Conservation (phyloP, 2,329 filamentous ascomycete species). For the Colletotrichum sidae region DNA sequence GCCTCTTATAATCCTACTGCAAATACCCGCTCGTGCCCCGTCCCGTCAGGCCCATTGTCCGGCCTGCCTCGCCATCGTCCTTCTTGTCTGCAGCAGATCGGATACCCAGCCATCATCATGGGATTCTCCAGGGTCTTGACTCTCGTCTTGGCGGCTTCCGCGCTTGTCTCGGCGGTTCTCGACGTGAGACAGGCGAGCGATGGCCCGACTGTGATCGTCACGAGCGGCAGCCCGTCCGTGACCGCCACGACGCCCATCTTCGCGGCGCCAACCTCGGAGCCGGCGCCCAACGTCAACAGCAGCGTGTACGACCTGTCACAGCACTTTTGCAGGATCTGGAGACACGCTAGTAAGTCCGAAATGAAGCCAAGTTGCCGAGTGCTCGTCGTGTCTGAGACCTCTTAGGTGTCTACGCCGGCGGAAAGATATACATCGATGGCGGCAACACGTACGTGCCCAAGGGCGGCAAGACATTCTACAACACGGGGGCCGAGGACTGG, state of each 20-base stretch:
- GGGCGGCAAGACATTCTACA: slow-evolving; percentile 24
- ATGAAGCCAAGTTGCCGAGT: too few relatives aligned
- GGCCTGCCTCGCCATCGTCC: neutral
- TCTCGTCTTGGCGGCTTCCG: slow-evolving; percentile 4
- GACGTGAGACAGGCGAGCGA: slow-evolving; percentile 5
- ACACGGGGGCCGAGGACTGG: slow-evolving; percentile 20
- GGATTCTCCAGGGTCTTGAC: too few relatives aligned
- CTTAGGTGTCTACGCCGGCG: slow-evolving; percentile 38
- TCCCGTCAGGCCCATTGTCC: slow-evolving; percentile 3
- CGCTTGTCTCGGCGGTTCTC: neutral
- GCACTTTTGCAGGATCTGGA: slow-evolving; percentile 24
- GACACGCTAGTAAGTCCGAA: slow-evolving; percentile 19
- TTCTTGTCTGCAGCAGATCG: neutral
- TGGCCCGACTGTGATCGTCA: neutral
- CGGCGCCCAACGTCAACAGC: slow-evolving; percentile 24
- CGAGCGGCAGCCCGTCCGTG: too few relatives aligned
- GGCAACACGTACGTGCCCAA: slow-evolving; percentile 38
- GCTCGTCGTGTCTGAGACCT: neutral
- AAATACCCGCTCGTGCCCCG: slow-evolving; percentile 21
- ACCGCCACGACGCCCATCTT: slow-evolving; percentile 15
- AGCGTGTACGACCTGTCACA: slow-evolving; percentile 23
- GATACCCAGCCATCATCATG: neutral
- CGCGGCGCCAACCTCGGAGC: slow-evolving; percentile 19
- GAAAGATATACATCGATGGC: slow-evolving; percentile 40
- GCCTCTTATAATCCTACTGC: slow-evolving; percentile 2